phyloP scores from a whole-genome alignment of 1,284 basidiomycete genomes.

The Ceratobasidium theobromae region DNA sequence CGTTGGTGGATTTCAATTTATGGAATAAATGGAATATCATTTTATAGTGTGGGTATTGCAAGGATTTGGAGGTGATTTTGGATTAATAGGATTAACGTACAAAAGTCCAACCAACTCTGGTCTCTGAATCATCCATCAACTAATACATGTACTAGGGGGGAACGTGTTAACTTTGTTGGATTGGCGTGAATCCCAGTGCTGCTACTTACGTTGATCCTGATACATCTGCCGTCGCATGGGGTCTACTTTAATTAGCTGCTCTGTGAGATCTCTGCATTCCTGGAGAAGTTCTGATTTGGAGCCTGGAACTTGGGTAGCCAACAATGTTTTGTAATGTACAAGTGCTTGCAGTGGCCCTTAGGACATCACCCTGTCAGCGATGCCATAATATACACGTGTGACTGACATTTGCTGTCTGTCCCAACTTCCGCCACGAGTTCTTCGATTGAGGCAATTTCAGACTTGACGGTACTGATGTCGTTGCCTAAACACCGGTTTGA shows the following conservation, averaged over 20 bases:
- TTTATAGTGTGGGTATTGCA: too few species aligned
- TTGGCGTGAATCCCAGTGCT: not conserved
- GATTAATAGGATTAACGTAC: too few species aligned
- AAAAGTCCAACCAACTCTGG: too few species aligned
- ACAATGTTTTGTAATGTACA: constrained; percentile 72
- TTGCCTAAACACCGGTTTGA: constrained; percentile 57
- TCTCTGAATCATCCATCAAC: not conserved
- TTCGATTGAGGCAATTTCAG: constrained; percentile 81
- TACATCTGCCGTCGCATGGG: constrained; percentile 11
- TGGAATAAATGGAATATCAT: too few species aligned
- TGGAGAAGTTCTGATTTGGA: not conserved
- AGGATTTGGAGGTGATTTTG: too few species aligned
- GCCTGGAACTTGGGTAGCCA: constrained; percentile 40
- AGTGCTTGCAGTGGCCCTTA: constrained; percentile 92
- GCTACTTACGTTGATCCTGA: constrained; percentile 11
- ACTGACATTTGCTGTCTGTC: constrained; percentile 89
- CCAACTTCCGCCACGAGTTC: constrained; percentile 83
- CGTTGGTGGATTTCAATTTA: too few species aligned
- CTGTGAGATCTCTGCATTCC: constrained; percentile 3
- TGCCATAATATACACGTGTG: not conserved
- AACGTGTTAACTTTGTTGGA: not conserved
- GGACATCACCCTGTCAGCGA: not conserved
- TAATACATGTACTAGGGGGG: not conserved
- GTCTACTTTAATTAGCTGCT: constrained; percentile 11
- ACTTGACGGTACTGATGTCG: constrained; percentile 57